Percentiles rank a stretch among this genome's conserved stretches.
These are phyloP conservation scores for Exobasidium rhododendri DNA, from an alignment of 1,284 basidiomycete genomes.

Conservation along the genomic window DNA sequence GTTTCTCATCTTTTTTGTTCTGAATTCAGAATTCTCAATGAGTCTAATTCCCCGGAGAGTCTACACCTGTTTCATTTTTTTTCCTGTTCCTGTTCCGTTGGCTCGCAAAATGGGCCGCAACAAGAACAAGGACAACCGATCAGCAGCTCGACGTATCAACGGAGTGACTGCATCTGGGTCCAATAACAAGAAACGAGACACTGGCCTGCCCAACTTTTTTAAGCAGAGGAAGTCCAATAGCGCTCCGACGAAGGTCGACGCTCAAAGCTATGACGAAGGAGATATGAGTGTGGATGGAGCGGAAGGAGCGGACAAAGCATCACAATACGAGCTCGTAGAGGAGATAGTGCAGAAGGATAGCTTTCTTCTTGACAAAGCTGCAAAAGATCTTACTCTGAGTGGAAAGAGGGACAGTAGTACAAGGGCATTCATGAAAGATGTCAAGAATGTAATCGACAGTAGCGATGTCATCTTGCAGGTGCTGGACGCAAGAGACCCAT, in stretches of 20 bases:
- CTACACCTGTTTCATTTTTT: background rate
- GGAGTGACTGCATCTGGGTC: background rate
- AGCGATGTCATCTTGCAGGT: conserved; percentile 73
- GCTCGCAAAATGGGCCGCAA: conserved; percentile 7
- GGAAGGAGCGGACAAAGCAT: background rate
- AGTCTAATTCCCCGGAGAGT: too few relatives aligned
- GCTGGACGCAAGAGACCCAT: conserved; percentile 51
- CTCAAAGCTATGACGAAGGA: background rate
- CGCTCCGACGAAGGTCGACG: background rate
- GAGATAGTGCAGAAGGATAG: background rate
- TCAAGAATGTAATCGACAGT: conserved; percentile 89
- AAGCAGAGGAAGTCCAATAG: conserved; percentile 14
- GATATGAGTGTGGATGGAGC: background rate
- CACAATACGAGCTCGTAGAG: background rate
- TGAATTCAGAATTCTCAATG: too few relatives aligned
- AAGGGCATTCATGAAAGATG: conserved; percentile 56
- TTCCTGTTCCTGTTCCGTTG: background rate
- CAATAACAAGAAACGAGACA: conserved; percentile 11
- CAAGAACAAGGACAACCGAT: conserved; percentile 12
- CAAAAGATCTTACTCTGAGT: conserved; percentile 21
- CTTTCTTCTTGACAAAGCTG: conserved; percentile 1
- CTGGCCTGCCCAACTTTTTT: conserved; percentile 15
- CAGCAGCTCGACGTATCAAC: background rate
- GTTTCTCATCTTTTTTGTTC: too few relatives aligned
- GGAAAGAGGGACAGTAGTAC: conserved; percentile 48